Evolutionary conservation across 495 filamentous ascomycete genomes (phyloP).

Genomic region (Aspergillus biplanus): DNA sequence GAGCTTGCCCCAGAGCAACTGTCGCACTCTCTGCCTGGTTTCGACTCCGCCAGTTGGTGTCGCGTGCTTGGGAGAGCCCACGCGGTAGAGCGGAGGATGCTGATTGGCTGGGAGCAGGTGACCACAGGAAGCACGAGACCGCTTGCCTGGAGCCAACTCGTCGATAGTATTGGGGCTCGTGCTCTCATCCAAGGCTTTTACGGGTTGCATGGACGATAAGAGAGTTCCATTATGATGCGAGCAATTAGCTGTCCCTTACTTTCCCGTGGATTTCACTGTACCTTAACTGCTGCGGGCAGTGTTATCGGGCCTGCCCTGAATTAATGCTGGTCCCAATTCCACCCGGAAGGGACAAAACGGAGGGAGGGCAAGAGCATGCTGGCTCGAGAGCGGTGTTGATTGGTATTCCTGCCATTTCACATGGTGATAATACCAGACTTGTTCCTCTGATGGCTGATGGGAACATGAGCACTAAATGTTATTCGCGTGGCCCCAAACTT

Average conservation of each 20-base stretch:
- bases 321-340: background rate
- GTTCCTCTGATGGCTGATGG: too few species aligned
- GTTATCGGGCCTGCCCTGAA: slow-evolving; percentile 6
- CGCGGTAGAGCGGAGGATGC: slow-evolving; percentile 29
- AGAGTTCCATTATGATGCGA: background rate
- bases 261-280: slow-evolving; percentile 3
- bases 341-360: slow-evolving; percentile 14
- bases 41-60: slow-evolving; percentile 31
- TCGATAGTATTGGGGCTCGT: slow-evolving; percentile 23
- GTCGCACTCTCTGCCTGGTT: background rate
- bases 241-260: slow-evolving; percentile 19
- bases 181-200: slow-evolving; percentile 25
- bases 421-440: background rate
- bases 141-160: slow-evolving; percentile 24
- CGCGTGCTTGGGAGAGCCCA: slow-evolving; percentile 50
- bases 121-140: slow-evolving; percentile 30
- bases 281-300: slow-evolving; percentile 12
- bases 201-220: slow-evolving; percentile 2
- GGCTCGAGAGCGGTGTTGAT: slow-evolving; percentile 8
- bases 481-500: background rate
- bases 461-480: too few species aligned
- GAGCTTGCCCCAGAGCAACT: slow-evolving; percentile 10
- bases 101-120: slow-evolving; percentile 37
- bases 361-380: slow-evolving; percentile 15
- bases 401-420: slow-evolving; percentile 13